Conservation (phyloP, 2,329 filamentous ascomycete species). For the Colletotrichum somersetense region DNA sequence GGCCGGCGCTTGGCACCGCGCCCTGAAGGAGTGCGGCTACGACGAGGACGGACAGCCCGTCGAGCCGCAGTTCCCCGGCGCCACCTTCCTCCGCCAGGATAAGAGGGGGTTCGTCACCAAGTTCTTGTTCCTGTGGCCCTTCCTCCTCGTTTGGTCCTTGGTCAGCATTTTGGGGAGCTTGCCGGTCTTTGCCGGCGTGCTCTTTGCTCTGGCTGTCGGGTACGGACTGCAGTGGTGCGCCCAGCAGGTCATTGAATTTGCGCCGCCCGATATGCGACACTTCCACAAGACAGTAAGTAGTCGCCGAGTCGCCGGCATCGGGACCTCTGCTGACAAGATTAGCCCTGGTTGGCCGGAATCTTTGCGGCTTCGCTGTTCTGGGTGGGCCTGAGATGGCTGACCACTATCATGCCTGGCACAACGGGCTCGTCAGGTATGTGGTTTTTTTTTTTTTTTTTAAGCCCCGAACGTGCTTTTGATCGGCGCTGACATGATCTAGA, state of each 20-base stretch:
- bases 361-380: conserved; percentile 90
- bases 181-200: conserved; percentile 81
- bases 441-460: not conserved
- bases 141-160: conserved; percentile 78
- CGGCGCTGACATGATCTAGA: conserved; percentile 59
- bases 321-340: conserved; percentile 42
- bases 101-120: conserved; percentile 82
- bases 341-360: conserved; percentile 94
- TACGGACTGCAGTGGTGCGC: conserved; percentile 83
- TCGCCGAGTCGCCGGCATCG: not conserved
- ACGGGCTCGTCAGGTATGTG: conserved; percentile 64
- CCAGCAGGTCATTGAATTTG: conserved; percentile 82
- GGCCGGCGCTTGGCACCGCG: conserved; percentile 82
- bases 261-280: conserved; percentile 87
- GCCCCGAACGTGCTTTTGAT: not conserved
- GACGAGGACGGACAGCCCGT: conserved; percentile 81
- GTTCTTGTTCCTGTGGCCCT: conserved; percentile 92
- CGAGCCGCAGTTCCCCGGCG: conserved; percentile 76
- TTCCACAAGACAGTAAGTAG: conserved; percentile 86
- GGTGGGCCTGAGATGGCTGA: conserved; percentile 81
- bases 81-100: conserved; percentile 81
- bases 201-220: conserved; percentile 73
- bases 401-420: conserved; percentile 72
- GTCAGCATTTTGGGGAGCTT: conserved; percentile 80
- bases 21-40: conserved; percentile 87